Conservation (phyloP, 352 stramenopile genomes). For the Pythium dissimile region DNA sequence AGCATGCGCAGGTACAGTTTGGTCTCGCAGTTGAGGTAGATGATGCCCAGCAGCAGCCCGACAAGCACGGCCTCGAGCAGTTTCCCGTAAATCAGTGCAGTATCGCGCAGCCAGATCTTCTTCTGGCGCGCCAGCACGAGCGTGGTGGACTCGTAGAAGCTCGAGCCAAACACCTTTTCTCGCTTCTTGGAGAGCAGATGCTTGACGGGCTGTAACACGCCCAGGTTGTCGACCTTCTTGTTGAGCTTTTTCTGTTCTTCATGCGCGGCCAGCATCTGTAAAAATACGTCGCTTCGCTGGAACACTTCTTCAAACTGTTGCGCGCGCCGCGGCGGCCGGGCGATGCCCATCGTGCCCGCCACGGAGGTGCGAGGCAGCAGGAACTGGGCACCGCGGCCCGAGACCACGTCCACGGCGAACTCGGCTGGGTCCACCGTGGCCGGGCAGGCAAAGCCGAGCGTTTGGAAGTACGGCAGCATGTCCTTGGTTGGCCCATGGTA, state of each 20-base stretch:
- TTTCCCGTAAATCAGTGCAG: slow-evolving; percentile 52
- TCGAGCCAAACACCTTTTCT: slow-evolving; percentile 24
- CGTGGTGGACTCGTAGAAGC: slow-evolving; percentile 40
- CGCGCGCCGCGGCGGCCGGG: slow-evolving; percentile 12
- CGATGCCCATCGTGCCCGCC: too few species aligned
- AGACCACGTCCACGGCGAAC: slow-evolving; percentile 35
- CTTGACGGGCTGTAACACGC: slow-evolving; percentile 3
- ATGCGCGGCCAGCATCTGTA: slow-evolving; percentile 2
- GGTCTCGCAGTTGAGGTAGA: slow-evolving; percentile 52
- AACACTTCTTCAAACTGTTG: slow-evolving; percentile 31
- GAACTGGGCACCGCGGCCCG: slow-evolving; percentile 24
- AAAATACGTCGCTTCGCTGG: slow-evolving; percentile 15
- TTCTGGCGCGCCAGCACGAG: slow-evolving; percentile 60
- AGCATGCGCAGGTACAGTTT: slow-evolving; percentile 65
- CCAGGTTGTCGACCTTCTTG: slow-evolving; percentile 2
- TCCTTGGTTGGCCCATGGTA: slow-evolving; percentile 70
- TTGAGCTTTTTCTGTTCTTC: slow-evolving; percentile 12
- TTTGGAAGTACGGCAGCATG: slow-evolving; percentile 64
- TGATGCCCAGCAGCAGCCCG: slow-evolving; percentile 69
- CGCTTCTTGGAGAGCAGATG: slow-evolving; percentile 19
- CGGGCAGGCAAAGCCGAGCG: slow-evolving; percentile 43
- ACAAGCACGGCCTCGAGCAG: slow-evolving; percentile 62
- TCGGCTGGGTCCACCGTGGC: slow-evolving; percentile 29
- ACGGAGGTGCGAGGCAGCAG: neutral
- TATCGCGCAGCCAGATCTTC: slow-evolving; percentile 57